phyloP scores from a whole-genome alignment of 2,329 filamentous ascomycete species.

The Cercospora berteroae region DNA sequence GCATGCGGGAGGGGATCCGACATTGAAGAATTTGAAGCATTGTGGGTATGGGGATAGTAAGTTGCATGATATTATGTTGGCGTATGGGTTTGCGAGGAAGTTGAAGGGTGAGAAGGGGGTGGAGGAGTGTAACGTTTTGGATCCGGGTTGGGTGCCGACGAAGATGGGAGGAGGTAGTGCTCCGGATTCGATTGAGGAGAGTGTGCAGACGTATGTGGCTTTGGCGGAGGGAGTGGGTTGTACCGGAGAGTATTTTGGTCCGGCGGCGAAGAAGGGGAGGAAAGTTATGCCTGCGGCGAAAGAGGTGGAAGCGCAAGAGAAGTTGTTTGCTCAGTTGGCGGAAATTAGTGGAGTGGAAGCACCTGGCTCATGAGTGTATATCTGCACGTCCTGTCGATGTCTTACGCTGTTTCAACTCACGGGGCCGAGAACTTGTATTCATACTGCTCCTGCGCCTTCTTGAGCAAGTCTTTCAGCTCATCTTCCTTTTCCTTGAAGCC shows the following conservation, averaged over 20 bases:
- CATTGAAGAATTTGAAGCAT: conserved; percentile 1
- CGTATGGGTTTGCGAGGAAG: conserved; percentile 6
- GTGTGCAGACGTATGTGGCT: conserved; percentile 14
- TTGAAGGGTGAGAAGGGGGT: conserved; percentile 4
- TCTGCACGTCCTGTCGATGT: background rate
- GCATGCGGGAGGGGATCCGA: conserved; percentile 7
- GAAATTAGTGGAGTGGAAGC: conserved; percentile 2
- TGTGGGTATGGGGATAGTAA: conserved; percentile 16
- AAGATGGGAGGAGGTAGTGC: conserved; percentile 13
- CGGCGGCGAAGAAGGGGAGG: conserved; percentile 8
- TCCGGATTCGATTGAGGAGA: conserved; percentile 11
- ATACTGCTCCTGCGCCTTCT: conserved; percentile 48
- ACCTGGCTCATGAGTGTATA: background rate
- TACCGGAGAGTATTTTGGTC: conserved; percentile 12
- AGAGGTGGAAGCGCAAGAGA: conserved; percentile 7
- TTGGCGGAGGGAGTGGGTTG: conserved; percentile 10
- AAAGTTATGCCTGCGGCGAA: background rate
- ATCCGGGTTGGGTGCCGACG: conserved; percentile 17
- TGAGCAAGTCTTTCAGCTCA: conserved; percentile 38
- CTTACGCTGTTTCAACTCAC: background rate
- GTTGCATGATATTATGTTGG: conserved; percentile 15
- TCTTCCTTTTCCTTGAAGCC: conserved; percentile 51
- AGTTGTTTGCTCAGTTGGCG: conserved; percentile 8
- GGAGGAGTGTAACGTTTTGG: conserved; percentile 12
- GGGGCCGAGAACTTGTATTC: conserved; percentile 44